Conservation (phyloP, 345 rosid genomes). For the Syzygium aqueum region DNA sequence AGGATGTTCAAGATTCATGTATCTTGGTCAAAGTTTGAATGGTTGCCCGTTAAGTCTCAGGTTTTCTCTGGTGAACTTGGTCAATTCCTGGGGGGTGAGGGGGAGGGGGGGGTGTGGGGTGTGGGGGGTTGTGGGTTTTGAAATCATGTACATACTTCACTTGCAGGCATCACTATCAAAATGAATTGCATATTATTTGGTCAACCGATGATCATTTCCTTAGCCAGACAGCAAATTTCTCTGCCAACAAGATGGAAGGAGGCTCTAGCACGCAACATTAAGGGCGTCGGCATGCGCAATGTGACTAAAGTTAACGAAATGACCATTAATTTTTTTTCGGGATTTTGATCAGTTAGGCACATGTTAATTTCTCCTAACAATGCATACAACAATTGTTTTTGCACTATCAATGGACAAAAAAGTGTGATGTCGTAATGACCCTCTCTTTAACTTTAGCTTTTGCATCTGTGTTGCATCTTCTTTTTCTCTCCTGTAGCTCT, state of each 20-base stretch:
- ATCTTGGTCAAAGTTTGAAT: background rate
- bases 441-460: background rate
- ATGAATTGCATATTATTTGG: background rate
- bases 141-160: background rate
- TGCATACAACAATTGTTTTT: background rate
- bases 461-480: background rate
- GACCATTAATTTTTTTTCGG: background rate
- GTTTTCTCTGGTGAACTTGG: background rate
- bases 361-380: background rate
- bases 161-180: background rate
- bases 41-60: background rate
- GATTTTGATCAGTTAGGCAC: background rate
- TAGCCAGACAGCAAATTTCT: background rate
- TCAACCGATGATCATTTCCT: background rate
- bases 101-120: too few species aligned
- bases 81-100: background rate
- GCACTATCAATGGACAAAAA: background rate
- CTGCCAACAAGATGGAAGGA: background rate
- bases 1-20: background rate
- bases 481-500: background rate
- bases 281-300: background rate
- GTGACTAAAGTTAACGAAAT: background rate
- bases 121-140: background rate
- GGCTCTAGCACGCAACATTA: background rate
- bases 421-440: background rate